Base-by-base conservation (phyloP, 345 rosid species). In the Citrus sp. region DNA sequence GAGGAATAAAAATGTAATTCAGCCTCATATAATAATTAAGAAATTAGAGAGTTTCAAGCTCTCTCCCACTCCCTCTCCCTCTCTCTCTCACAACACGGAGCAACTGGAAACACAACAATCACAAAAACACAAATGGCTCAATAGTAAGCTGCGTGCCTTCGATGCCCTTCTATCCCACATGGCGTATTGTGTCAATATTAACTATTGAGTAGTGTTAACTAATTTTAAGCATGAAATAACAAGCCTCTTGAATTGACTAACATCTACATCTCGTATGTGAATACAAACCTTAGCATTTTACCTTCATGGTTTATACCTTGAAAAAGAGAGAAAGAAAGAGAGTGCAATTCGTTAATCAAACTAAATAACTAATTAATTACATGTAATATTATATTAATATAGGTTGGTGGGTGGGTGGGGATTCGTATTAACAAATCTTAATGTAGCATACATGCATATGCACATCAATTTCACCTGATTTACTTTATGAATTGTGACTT, bases 401-500 rank as follows among this genome's bases (percentile, higher is more conserved):
- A 28, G 40, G 51, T 32, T 30, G 46, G 42, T 51, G 24, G 70
- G 78, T 49, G 32, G 77, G 35, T 27, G 38, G 34, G 38, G 69
- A 74, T 40, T 62, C 58, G 69, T 61, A 40, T 61, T 27, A 74
- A 74, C 70, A 64, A 63, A 51, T 55, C 67, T 66, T 54, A 66
- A n/a, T 32, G 54, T n/a, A 34, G 9, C 14, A 35, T 35, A 65
- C 65, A 58, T 54, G n/a, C 22, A 54, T 54, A 54, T 54, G 58
- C 58, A 19, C 69, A 81, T 72, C 78, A 67, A 60, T 77, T 73
- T 67, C 73, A 73, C 78, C 75, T 51, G 68, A 74, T 81, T 78
- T 67, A 72, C 28, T 59, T 77, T n/a, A 60, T 67, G 70, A 59
- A 58, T 69, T 28, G 10, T 51, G 75, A 71, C 68, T 77, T 65